Evolutionary conservation across 257 asterid genomes (phyloP).

Genomic region (Primulina huaijiensis): DNA sequence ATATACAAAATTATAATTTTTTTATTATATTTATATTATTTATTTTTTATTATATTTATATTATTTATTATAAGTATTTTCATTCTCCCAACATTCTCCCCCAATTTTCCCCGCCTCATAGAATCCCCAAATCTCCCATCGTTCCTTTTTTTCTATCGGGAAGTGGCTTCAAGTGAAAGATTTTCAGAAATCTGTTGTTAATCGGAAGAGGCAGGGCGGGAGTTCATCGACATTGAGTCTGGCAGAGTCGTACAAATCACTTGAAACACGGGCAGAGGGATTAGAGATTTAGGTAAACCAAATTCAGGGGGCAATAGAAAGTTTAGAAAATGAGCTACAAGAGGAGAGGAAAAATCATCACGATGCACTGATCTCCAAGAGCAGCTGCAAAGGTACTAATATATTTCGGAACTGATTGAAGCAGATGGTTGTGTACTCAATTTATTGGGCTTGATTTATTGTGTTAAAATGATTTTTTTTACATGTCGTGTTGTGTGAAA

Average conservation of each 20-base stretch:
- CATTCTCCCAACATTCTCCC: no score
- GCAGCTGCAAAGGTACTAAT: conserved; percentile 26
- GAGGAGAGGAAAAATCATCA: conserved; percentile 65
- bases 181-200: no score
- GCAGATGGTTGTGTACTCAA: conserved; percentile 2
- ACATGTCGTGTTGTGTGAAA: conserved; percentile 2
- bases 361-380: conserved; percentile 72
- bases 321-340: conserved; percentile 60
- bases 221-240: neutral
- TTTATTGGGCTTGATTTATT: neutral
- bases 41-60: no score
- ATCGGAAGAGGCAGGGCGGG: no score
- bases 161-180: no score
- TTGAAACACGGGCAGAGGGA: conserved; percentile 72
- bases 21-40: no score
- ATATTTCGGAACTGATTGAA: conserved; percentile 2
- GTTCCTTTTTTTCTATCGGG: no score
- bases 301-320: conserved; percentile 52
- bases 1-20: no score
- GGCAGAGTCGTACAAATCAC: conserved; percentile 88
- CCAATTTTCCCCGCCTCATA: no score
- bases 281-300: conserved; percentile 57
- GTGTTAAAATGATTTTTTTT: neutral
- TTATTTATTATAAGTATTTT: no score
- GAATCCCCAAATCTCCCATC: no score